phyloP scores from a whole-genome alignment of 2,329 filamentous ascomycete genomes.

The Alternaria sp. region DNA sequence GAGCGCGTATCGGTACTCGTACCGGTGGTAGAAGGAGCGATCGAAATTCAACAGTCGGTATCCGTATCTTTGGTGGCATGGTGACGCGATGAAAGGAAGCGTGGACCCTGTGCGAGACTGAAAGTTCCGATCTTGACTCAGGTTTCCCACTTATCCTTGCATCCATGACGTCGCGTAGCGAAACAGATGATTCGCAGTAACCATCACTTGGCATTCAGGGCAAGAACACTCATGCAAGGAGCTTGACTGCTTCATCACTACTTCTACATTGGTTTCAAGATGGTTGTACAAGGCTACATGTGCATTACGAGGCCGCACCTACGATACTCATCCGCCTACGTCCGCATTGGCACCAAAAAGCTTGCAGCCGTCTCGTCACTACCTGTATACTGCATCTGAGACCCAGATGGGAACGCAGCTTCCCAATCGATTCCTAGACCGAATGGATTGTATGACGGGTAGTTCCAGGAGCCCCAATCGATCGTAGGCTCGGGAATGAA shows the following conservation, averaged over 20 bases:
- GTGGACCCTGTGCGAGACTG: not conserved
- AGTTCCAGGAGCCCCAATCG: conserved; percentile 17
- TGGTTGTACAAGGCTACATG: not conserved
- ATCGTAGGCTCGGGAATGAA: conserved; percentile 12
- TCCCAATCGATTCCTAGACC: conserved; percentile 36
- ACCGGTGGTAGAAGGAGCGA: conserved; percentile 33
- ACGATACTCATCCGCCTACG: not conserved
- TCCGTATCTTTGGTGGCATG: conserved; percentile 25
- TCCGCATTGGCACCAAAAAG: conserved; percentile 20
- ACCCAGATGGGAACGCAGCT: conserved; percentile 25
- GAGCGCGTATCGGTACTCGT: conserved; percentile 18
- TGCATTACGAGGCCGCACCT: not conserved
- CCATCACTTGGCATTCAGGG: not conserved
- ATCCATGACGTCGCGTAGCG: not conserved
- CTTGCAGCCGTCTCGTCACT: conserved; percentile 5
- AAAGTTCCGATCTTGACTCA: conserved; percentile 11
- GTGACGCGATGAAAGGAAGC: conserved; percentile 8
- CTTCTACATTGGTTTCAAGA: not conserved
- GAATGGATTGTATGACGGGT: conserved; percentile 12
- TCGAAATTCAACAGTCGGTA: conserved; percentile 27
- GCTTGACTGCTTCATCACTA: not conserved
- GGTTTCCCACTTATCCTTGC: not conserved
- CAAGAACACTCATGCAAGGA: not conserved
- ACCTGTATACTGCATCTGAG: conserved; percentile 6
- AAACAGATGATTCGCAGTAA: not conserved